Base-by-base conservation (phyloP, 192 early-diverging fungal species). In the Backusella tuberculispora region DNA sequence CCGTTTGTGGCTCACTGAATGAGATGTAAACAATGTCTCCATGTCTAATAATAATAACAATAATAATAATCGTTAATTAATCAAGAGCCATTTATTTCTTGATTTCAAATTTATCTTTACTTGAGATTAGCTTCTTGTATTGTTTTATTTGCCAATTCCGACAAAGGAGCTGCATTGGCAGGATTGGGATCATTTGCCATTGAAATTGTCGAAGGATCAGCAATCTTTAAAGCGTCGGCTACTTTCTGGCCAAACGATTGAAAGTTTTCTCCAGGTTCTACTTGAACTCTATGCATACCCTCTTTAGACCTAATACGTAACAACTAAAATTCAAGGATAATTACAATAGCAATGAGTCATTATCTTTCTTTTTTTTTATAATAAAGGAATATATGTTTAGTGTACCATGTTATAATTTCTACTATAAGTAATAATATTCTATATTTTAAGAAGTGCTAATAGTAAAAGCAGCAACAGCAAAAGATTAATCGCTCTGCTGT, bases 231-330 rank as follows among this genome's bases (percentile, higher is more conserved):
- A 60, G 26, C 6, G 69, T 26, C 37, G 50, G 72, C 29, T 81
- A 93, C 90, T 85, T 92, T 91, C 8, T 85, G 66, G 34, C 72
- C 79, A 13, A 94, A 80, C 8, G 76, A 65, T 2, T 63, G 48
- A 63, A 93, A 77, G 47, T 82, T 84, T 19, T 90, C 88, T 10
- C 71, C 70, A 2, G 86, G 83, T 42, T 92, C 86, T 42, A 89
- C 78, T 15, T 91, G 84, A 6, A 95, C 77, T 34, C 94, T 83
- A 69, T 78, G 65, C 72, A 91, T 92, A 21, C 92, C 93, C 17
- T 91, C 90, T 50, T 90, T 89, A 26, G 88, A 85, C 47, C 92
- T 87, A 69, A 95, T 75, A 69, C 94, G 87, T 37, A 95, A 84
- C 44, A 93, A 83, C 90, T 91, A 9, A 10, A 60, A 13, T 10